Evolutionary conservation across 371 early-diverging fungal genomes (phyloP), one percentile per base, ranked within the genome.

Genomic region (Capillidium heterosporum): DNA sequence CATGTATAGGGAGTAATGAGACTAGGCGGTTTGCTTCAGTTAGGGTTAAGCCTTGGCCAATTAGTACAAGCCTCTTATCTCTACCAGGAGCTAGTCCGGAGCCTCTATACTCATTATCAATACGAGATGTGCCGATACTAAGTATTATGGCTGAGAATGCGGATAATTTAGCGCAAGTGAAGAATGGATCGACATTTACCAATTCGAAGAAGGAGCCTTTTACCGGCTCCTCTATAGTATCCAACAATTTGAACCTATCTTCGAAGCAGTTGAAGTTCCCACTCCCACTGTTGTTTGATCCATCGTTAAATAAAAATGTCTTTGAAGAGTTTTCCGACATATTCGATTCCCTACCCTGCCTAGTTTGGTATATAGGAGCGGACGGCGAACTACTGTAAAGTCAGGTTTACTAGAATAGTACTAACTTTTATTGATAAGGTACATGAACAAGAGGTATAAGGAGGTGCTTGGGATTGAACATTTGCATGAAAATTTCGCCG

Each of bases 291-390:
- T 53, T 53, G 32, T 29, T 21, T 23, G 24, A 24, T 49, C 31
- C 50, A 8, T 13, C 13, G 13, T 24, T 49, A 13, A 24, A 35
- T 35, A 35, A 35, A 35, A 35, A 35, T 13, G 35, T 53, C 8
- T 53, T 39, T 23, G 21, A 39, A 17, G 53, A 39, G 19, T 11
- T 53, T 53, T 53, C 41, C 24, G 13, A 32, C n/a, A 39, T 53
- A 17, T 23, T 32, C 21, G 53, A 53, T 39, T 53, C 39, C 8
- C 24, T 53, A 19, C 53, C 53, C 15, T 53, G 32, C 35, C 21
- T 53, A 40, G 39, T 53, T 40, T 53, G 53, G 53, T 53, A 53
- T 39, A 31, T 39, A 35, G 39, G 39, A 13, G 27, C 39, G n/a
- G n/a, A 31, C 4, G 53, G 53, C 11, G 35, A 53, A 21, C 19